These are phyloP conservation scores for Endothia cerciana DNA, from an alignment of 2,329 filamentous ascomycete species.

Conservation along the genomic window DNA sequence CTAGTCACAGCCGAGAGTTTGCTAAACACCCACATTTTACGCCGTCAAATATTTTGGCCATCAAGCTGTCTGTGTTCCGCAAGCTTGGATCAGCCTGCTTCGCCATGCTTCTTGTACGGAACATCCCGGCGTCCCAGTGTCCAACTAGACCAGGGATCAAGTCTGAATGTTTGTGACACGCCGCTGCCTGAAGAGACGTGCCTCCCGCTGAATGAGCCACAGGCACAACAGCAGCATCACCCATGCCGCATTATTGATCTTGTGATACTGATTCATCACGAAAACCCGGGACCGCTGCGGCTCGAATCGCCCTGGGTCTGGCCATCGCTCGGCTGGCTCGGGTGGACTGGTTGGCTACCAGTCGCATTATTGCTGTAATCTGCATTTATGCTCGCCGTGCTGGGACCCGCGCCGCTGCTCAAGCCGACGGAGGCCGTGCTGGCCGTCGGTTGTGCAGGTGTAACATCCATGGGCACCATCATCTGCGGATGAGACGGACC, in stretches of 20 bases:
- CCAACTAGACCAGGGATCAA: neutral
- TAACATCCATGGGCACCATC: conserved; percentile 25
- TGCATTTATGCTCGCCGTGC: conserved; percentile 5
- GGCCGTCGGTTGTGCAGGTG: conserved; percentile 16
- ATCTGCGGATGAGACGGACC: conserved; percentile 8
- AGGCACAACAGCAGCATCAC: neutral
- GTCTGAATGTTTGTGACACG: too few species aligned
- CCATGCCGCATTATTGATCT: neutral
- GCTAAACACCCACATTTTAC: neutral
- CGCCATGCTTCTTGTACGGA: neutral
- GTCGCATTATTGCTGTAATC: neutral
- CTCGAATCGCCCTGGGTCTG: conserved; percentile 21
- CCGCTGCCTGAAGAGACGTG: too few species aligned
- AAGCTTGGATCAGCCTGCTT: neutral
- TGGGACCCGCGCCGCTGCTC: conserved; percentile 9
- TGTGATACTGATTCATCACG: neutral
- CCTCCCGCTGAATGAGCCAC: too few species aligned
- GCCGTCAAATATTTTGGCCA: neutral
- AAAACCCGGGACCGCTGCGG: conserved; percentile 21
- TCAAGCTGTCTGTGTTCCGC: neutral
- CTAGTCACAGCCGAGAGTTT: neutral
- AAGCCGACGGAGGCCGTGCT: conserved; percentile 24
- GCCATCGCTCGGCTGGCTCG: conserved; percentile 5
- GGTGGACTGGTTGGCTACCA: neutral
- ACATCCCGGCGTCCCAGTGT: neutral